Percentiles rank a stretch among this genome's conserved stretches.
Evolutionary conservation across 2,329 filamentous ascomycete species (phyloP).

Genomic region (Colletotrichum musicola): DNA sequence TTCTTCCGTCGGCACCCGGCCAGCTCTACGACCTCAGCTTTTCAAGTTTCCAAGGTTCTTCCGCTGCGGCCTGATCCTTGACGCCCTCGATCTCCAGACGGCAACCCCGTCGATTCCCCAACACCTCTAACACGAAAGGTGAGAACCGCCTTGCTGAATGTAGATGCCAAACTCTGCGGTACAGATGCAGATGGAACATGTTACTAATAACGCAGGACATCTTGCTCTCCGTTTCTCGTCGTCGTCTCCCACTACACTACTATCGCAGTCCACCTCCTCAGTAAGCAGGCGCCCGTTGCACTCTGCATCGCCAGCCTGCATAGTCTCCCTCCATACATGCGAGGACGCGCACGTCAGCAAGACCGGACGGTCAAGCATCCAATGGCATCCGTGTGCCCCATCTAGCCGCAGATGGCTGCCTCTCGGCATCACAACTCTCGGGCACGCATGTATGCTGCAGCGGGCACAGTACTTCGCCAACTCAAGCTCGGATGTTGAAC

Average conservation of each 20-base stretch:
- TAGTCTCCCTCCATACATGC: not conserved
- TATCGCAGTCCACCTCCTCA: not conserved
- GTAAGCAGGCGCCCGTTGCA: conserved; percentile 7
- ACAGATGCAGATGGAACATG: conserved; percentile 9
- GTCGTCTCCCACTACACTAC: conserved; percentile 7
- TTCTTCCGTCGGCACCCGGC: no score
- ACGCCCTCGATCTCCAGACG: not conserved
- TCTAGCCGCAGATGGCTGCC: not conserved
- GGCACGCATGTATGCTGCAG: not conserved
- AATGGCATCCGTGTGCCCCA: not conserved
- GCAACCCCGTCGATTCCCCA: not conserved
- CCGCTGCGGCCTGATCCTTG: not conserved
- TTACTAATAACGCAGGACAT: conserved; percentile 16
- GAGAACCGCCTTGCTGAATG: not conserved
- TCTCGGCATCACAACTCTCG: not conserved
- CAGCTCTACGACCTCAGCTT: no score
- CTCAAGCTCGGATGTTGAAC: not conserved
- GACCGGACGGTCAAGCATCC: conserved; percentile 5
- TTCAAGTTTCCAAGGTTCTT: no score
- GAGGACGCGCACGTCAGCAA: conserved; percentile 1
- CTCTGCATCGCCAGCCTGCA: conserved; percentile 8
- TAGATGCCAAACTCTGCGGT: not conserved
- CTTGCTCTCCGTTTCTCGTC: not conserved
- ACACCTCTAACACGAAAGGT: not conserved
- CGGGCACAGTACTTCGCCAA: not conserved